phyloP scores from a whole-genome alignment of 805 yeast species.

The Danielia reshetovae region DNA sequence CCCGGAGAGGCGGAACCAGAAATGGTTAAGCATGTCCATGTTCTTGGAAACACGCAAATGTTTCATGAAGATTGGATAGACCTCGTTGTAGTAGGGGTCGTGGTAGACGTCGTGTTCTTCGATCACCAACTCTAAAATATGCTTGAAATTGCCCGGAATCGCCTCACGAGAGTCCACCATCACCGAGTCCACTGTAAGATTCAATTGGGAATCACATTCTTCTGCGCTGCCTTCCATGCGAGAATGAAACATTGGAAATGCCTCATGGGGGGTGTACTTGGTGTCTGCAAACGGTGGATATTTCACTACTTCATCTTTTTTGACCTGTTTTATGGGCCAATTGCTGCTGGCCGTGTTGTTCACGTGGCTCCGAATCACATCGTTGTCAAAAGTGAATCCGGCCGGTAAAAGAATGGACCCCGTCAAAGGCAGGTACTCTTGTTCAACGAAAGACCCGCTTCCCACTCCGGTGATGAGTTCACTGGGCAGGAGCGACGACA shows the following conservation, averaged over 20 bases:
- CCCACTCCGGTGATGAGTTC: neutral
- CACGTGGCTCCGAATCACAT: neutral
- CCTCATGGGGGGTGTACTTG: neutral
- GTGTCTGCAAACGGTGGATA: neutral
- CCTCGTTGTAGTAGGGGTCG: constrained; percentile 9
- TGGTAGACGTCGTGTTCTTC: constrained; percentile 8
- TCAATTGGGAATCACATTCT: neutral
- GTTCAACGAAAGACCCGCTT: neutral
- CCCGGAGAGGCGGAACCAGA: constrained; percentile 22
- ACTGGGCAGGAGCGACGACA: neutral
- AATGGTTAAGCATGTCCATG: constrained; percentile 3
- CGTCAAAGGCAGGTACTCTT: neutral
- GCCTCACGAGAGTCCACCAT: neutral
- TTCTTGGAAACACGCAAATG: constrained; percentile 10
- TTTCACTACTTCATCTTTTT: neutral
- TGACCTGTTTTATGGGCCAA: neutral
- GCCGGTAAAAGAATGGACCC: neutral
- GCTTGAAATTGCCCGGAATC: constrained; percentile 6
- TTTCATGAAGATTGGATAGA: constrained; percentile 6
- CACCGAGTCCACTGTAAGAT: neutral
- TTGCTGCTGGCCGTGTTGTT: neutral
- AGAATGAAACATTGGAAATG: neutral
- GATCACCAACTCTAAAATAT: constrained; percentile 2
- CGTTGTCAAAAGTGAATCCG: neutral
- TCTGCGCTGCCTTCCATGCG: neutral